phyloP scores from a whole-genome alignment of 306 rosid genomes.

The Quercus rubra region DNA sequence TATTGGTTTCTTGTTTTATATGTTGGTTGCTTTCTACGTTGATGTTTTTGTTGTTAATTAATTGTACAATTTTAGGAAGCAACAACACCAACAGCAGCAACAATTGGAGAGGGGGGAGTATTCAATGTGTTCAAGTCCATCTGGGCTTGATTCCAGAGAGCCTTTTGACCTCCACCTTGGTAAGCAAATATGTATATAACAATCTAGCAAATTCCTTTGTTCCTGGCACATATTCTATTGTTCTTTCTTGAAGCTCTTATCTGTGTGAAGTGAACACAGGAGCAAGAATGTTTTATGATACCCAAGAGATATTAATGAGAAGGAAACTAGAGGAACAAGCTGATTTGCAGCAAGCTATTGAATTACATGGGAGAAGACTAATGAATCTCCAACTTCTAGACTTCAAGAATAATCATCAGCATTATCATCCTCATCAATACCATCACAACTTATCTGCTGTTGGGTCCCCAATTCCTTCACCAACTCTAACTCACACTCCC shows the following conservation, averaged over 20 bases:
- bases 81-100: constrained; percentile 40
- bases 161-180: constrained; percentile 46
- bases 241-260: not conserved
- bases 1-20: not conserved
- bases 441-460: constrained; percentile 70
- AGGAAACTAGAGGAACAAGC: constrained; percentile 79
- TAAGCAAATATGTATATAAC: constrained; percentile 18
- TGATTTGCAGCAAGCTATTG: constrained; percentile 81
- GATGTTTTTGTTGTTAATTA: not conserved
- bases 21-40: not conserved
- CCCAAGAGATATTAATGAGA: constrained; percentile 65
- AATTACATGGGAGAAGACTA: constrained; percentile 78
- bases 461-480: constrained; percentile 48
- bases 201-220: not conserved
- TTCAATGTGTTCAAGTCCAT: constrained; percentile 46
- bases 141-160: constrained; percentile 35
- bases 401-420: constrained; percentile 52
- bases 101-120: constrained; percentile 48
- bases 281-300: constrained; percentile 56
- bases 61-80: constrained; percentile 36
- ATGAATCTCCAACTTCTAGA: constrained; percentile 84
- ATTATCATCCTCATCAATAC: constrained; percentile 37
- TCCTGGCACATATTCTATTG: not conserved
- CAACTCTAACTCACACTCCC: constrained; percentile 47
- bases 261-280: constrained; percentile 32